Evolutionary conservation across 139 green algal species (phyloP), one percentile per base, ranked within the genome.

Genomic region (Desmodesmus armatus): DNA sequence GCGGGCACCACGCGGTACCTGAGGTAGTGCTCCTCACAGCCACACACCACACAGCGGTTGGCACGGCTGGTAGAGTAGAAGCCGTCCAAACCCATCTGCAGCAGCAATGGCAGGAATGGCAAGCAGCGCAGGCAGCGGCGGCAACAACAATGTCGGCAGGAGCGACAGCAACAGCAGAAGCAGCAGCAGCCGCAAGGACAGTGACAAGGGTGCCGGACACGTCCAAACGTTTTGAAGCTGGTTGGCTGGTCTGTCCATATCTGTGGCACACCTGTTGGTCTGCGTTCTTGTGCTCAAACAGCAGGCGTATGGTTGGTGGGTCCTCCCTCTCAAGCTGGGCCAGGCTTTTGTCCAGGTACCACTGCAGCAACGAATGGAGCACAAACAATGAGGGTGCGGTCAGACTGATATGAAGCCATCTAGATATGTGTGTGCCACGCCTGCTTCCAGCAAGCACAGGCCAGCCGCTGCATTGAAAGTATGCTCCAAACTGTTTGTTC

Each of bases 31-130:
- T 79, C 78, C 40, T 85, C 85, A 49, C 94, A 85, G 6, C 93
- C 94, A 77, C 94, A 97, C 5, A 73, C 88, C 7, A 97, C 94
- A 77, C 94, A 98, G 60, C 86, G 78, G 85, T 98, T 98, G 49
- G 82, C 49, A 49, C 92, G 91, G 13, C 84, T 81, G 23, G 91
- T 78, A 0, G 87, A 79, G 87, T 98, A 97, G 65, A 93, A 97
- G 19, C 88, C 86, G 55, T 93, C 88, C 7, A 75, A 41, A 40
- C 87, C 87, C 71, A 80, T 37, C 66, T 80, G 73, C 1, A 55
- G 47, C 47, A 55, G 47, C 47, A 21, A 13, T 13, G 7, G 47
- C 47, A 55, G 47, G 47, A 7, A 7, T 55, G 47, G 9, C 47
- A 55, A 7, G 13, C 13, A 7, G 9, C 13, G 47, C 47, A 7